Base-by-base conservation (phyloP, 2,329 filamentous ascomycete genomes). In the Pseudocercospora vitis region DNA sequence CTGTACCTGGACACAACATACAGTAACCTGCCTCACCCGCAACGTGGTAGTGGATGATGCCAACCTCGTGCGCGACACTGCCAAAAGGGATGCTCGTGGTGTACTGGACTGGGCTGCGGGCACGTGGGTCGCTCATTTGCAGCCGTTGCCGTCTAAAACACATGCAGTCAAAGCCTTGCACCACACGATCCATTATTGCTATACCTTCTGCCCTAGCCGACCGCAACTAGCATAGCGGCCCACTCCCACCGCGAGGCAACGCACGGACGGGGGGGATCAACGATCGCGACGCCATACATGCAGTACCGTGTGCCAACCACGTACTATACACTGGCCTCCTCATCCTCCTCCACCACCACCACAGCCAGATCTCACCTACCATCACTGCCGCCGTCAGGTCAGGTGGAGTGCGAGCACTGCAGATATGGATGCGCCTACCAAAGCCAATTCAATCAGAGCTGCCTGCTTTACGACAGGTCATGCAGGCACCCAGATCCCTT, bases 401-500 rank as follows among this genome's bases (percentile, higher is more conserved):
- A 37, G 8, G 16, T 4, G 16, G 6, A 37, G 3, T 37, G n/a
- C n/a, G n/a, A n/a, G n/a, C n/a, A 16, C 7, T 19, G 8, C n/a
- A n/a, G 4, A 18, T 37, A 16, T 16, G 14, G 33, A 37, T 37
- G n/a, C 19, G 33, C 8, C 33, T 16, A 37, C 33, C n/a, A 16
- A 37, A 37, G 33, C 16, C 33, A 37, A 37, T 37, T 37, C n/a
- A 11, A 18, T 16, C 16, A 8, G 33, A 37, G 33, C n/a, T 37
- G 33, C 33, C 33, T 37, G 33, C 33, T 37, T 37, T 37, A 37
- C 33, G 33, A 37, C 14, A 16, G 16, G 33, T 37, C 33, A 37
- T 39, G 35, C 35, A 39, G 35, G 35, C 35, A 39, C 35, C 35
- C 7, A 39, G 35, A 39, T 39, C 18, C n/a, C n/a, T n/a, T n/a